These are phyloP conservation scores for Apium graveolens DNA, from an alignment of 129 eudicot species.

Conservation along the genomic window DNA sequence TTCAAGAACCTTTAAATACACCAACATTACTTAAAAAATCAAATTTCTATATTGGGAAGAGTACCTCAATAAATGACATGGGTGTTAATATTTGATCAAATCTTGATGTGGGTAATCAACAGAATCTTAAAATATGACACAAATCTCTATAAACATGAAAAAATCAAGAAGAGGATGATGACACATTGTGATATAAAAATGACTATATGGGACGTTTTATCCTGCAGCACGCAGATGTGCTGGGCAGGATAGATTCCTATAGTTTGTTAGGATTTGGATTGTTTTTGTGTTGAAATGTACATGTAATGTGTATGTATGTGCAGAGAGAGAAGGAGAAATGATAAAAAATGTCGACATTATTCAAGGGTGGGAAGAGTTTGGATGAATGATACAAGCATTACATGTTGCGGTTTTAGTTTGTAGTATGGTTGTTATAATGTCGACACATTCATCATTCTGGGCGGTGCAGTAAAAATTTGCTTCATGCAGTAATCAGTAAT, in stretches of 20 bases:
- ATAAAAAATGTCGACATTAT: slow-evolving; percentile 24
- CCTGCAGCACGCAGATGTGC: background rate
- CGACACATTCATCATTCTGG: too few relatives aligned
- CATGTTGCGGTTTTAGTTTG: background rate
- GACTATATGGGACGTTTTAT: background rate
- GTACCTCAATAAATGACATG: slow-evolving; percentile 60
- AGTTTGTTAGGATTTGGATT: slow-evolving; percentile 6
- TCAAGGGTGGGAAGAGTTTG: background rate
- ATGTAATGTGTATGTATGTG: background rate
- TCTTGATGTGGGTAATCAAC: background rate
- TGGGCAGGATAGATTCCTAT: background rate
- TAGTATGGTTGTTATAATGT: background rate
- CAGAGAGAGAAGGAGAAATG: background rate
- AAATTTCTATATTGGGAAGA: background rate
- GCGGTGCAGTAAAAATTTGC: too few relatives aligned
- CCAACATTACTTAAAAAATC: background rate
- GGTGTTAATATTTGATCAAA: background rate
- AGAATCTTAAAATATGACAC: background rate
- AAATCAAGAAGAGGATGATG: background rate
- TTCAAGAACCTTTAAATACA: background rate
- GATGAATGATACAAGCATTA: background rate
- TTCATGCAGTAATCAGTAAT: too few relatives aligned
- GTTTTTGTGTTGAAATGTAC: background rate
- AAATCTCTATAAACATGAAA: slow-evolving; percentile 19
- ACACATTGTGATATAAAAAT: background rate